Evolutionary conservation across 768 basidiomycete genomes (phyloP), one percentile per base, ranked within the genome.

Genomic region (Russula sp.): DNA sequence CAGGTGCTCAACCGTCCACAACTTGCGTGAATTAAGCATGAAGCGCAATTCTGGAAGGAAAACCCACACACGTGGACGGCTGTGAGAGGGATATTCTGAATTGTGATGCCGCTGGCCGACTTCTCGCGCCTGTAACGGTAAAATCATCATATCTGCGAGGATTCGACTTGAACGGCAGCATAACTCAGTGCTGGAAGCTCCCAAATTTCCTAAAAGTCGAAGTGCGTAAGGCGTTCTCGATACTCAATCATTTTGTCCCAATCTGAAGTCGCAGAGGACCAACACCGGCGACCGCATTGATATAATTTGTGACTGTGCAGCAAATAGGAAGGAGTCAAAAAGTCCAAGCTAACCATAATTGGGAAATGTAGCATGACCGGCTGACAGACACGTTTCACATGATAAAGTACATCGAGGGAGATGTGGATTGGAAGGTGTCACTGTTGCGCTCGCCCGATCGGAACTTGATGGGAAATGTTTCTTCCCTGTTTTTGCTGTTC

Each of bases 231-330:
- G 9, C 32, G 11, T 1, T 54, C 8, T 46, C 14, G 36, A 10
- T 32, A 22, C 34, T 18, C 65, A 61, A 40, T 22, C 20, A 46
- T 10, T 42, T 20, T 44, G 20, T 20, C 42, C 60, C 73, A 38
- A 59, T 84, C 84, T 50, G 85, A 67, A 9, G 82, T 84, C 59
- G 84, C 84, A 26, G 84, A 86, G 87, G 76, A 3, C 85, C 85
- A 34, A 86, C 85, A 7, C 85, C 85, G 22, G 79, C 78, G 1
- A 81, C 71, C 13, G 76, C 78, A 9, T 81, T 72, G 56, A 80
- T 75, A 56, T 74, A 71, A 63, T 77, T 79, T 16, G 56, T 46
- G 44, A 46, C 20, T 30, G 28, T n/a, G 8, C n/a, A n/a, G n/a
- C 18, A 9, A 46, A 46, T n/a, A n/a, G 44, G n/a, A 46, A n/a